These are phyloP conservation scores for Trichoderma lentiforme DNA, from an alignment of 2,329 filamentous ascomycete genomes.

Conservation along the genomic window DNA sequence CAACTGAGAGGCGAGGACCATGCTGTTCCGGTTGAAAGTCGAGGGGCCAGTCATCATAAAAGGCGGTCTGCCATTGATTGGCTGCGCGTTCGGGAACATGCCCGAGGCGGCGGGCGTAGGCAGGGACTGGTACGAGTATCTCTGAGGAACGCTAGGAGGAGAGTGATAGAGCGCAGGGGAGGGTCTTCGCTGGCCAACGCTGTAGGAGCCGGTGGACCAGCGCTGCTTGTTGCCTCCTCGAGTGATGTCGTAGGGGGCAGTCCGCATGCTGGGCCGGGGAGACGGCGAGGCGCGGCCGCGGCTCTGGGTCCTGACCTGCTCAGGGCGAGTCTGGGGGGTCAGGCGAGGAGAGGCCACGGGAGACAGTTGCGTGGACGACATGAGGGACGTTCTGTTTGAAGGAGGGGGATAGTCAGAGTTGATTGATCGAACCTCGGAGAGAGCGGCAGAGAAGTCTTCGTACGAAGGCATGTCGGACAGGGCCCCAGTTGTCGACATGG, in stretches of 20 bases:
- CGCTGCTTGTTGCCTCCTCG: constrained; percentile 67
- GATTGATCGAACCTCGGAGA: constrained; percentile 67
- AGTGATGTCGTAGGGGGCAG: constrained; percentile 66
- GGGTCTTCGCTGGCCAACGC: constrained; percentile 46
- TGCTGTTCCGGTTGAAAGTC: constrained; percentile 53
- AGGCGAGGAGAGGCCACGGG: constrained; percentile 69
- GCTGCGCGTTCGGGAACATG: constrained; percentile 46
- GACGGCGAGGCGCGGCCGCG: constrained; percentile 70
- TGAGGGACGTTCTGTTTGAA: constrained; percentile 66
- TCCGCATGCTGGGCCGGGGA: constrained; percentile 63
- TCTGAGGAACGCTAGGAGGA: constrained; percentile 54
- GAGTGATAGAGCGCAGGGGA: constrained; percentile 63
- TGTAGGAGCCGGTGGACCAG: constrained; percentile 69
- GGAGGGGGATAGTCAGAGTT: constrained; percentile 63
- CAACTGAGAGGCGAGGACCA: constrained; percentile 50
- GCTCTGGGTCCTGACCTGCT: constrained; percentile 62
- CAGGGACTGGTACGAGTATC: constrained; percentile 46
- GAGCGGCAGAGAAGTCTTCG: constrained; percentile 64
- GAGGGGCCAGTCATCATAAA: constrained; percentile 53
- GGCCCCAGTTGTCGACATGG: constrained; percentile 63
- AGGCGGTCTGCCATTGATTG: constrained; percentile 54
- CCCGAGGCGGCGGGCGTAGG: constrained; percentile 26
- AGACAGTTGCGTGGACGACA: constrained; percentile 68
- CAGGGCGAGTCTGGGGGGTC: constrained; percentile 58
- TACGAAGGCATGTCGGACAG: constrained; percentile 68